Conservation (phyloP, 2,329 filamentous ascomycete genomes). For the Cercospora citrullina region DNA sequence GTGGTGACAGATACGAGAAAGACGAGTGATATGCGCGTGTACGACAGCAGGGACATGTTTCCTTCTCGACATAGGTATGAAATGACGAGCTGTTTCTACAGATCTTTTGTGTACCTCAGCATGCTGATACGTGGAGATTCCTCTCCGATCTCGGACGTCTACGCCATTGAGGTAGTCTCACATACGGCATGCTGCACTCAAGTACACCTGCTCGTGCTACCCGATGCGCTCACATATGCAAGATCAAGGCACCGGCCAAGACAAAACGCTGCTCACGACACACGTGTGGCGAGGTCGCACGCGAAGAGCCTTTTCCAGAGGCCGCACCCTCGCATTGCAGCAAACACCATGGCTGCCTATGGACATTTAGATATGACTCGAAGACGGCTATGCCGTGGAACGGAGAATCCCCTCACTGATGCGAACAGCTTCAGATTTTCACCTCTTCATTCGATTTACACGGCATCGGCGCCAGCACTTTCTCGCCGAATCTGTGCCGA, state of each 20-base stretch:
- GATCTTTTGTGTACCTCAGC: neutral
- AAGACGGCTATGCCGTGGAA: conserved; percentile 10
- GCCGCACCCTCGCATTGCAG: conserved; percentile 12
- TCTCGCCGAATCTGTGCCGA: neutral
- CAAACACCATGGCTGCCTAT: conserved; percentile 18
- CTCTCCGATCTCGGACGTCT: neutral
- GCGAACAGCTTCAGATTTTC: neutral
- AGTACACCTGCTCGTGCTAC: neutral
- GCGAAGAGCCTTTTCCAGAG: neutral
- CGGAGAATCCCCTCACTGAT: neutral
- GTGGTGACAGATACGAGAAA: neutral
- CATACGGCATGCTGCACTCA: neutral
- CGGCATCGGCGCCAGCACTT: neutral
- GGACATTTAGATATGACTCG: neutral
- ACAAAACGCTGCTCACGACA: neutral
- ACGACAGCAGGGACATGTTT: neutral
- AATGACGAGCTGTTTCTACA: neutral
- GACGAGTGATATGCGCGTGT: neutral
- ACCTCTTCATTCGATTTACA: neutral
- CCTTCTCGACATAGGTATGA: conserved; percentile 2
- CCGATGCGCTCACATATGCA: neutral
- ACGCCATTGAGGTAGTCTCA: neutral
- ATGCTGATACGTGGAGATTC: neutral
- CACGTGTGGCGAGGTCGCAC: neutral
- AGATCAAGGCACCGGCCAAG: neutral